phyloP scores from a whole-genome alignment of 163 green algal genomes.

The Scenedesmus sp. region DNA sequence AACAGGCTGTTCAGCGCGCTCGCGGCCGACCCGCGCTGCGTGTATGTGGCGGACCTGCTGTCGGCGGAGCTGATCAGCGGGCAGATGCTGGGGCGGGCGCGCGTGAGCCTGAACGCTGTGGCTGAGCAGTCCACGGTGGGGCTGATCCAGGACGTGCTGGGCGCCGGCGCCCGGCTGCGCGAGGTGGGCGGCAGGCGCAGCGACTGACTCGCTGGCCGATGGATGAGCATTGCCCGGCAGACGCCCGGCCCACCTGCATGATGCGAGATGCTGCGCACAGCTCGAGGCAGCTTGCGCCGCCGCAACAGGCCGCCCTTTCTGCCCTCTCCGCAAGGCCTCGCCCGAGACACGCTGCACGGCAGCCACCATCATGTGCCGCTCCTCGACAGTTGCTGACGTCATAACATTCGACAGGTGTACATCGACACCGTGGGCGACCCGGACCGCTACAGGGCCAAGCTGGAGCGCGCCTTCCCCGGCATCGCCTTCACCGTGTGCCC shows the following conservation, averaged over 20 bases:
- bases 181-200: conserved; percentile 72
- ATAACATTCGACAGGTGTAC: conserved; percentile 81
- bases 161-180: conserved; percentile 75
- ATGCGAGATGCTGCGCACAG: too few relatives aligned
- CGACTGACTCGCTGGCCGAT: too few relatives aligned
- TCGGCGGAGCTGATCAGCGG: conserved; percentile 73
- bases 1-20: conserved; percentile 77
- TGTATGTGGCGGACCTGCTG: conserved; percentile 67
- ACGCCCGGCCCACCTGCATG: too few relatives aligned
- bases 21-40: conserved; percentile 61
- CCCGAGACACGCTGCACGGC: too few relatives aligned
- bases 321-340: too few relatives aligned
- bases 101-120: conserved; percentile 85
- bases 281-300: too few relatives aligned
- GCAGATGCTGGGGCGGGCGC: conserved; percentile 78
- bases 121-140: conserved; percentile 83
- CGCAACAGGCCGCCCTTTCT: too few relatives aligned
- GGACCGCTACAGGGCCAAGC: conserved; percentile 71
- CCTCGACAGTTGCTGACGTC: neutral
- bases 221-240: too few relatives aligned
- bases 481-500: conserved; percentile 91
- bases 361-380: too few relatives aligned
- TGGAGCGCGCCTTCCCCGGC: conserved; percentile 81
- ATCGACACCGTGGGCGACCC: conserved; percentile 95
- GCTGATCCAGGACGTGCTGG: conserved; percentile 84